Evolutionary conservation across 176 grass and related monocot genomes (phyloP).

Genomic region (Oryza nivara): DNA sequence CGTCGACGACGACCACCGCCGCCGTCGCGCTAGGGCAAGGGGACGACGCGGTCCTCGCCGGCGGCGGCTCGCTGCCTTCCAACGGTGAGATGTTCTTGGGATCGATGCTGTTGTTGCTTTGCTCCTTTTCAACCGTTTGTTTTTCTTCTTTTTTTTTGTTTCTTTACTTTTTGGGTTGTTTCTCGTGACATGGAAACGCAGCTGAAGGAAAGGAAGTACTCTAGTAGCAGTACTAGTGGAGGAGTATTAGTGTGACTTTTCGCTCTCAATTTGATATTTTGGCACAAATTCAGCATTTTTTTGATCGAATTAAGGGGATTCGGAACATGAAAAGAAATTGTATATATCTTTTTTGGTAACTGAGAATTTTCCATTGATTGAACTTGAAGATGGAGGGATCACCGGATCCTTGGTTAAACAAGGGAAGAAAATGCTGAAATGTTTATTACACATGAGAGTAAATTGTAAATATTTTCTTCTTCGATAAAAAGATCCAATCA

Average conservation of each 20-base stretch:
- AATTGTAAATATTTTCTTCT: neutral
- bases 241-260: neutral
- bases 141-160: neutral
- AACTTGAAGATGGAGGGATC: neutral
- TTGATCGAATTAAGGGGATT: slow-evolving; percentile 7
- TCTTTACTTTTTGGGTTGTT: neutral
- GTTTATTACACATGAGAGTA: neutral
- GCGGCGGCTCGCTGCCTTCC: neutral
- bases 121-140: neutral
- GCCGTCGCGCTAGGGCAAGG: slow-evolving; percentile 24
- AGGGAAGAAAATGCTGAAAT: neutral
- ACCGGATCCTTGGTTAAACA: neutral
- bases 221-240: neutral
- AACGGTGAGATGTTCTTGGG: slow-evolving; percentile 44
- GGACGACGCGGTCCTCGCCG: neutral
- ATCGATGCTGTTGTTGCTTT: neutral
- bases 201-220: neutral
- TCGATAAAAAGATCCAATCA: neutral
- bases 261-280: neutral
- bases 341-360: neutral
- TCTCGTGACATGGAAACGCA: neutral
- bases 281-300: neutral
- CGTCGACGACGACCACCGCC: neutral
- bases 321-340: neutral
- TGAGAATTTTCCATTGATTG: neutral